phyloP scores from a whole-genome alignment of 2,329 filamentous ascomycete genomes.

The Rutstroemia sp. region DNA sequence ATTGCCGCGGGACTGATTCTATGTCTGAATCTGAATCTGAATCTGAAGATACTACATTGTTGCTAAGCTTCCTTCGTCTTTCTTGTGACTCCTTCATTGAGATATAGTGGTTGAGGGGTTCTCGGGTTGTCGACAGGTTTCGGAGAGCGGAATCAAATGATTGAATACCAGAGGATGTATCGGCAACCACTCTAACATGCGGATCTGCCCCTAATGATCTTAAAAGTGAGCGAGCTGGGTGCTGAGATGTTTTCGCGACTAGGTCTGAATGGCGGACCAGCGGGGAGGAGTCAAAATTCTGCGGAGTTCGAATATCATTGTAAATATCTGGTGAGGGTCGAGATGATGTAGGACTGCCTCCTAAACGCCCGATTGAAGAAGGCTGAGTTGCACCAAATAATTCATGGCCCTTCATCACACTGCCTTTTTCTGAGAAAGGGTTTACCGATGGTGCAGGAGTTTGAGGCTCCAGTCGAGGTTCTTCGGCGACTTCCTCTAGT shows the following conservation, averaged over 20 bases:
- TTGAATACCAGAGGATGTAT: conserved; percentile 7
- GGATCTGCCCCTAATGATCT: conserved; percentile 11
- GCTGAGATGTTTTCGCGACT: conserved; percentile 8
- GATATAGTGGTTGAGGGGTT: conserved; percentile 19
- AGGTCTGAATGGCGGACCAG: conserved; percentile 9
- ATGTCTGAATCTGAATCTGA: conserved; percentile 19
- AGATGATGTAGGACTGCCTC: conserved; percentile 23
- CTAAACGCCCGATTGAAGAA: conserved; percentile 21
- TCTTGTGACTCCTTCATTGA: conserved; percentile 28
- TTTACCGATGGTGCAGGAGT: conserved; percentile 26
- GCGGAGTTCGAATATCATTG: conserved; percentile 18
- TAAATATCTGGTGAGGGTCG: conserved; percentile 26
- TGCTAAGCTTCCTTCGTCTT: conserved; percentile 10
- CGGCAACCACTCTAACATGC: background rate
- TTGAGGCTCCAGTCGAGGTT: conserved; percentile 18
- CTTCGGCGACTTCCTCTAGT: background rate
- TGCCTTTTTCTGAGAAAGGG: conserved; percentile 26
- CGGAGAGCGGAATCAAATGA: conserved; percentile 14
- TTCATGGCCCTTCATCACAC: conserved; percentile 23
- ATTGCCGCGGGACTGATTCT: conserved; percentile 9
- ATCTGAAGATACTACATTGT: conserved; percentile 3
- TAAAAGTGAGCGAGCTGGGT: conserved; percentile 14
- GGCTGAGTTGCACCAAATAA: conserved; percentile 28
- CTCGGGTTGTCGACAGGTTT: conserved; percentile 7
- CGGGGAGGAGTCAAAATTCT: conserved; percentile 20